Percentiles rank a stretch among this genome's conserved stretches.
These are phyloP conservation scores for Pleurotus cornucopiae DNA, from an alignment of 768 basidiomycete species.

Conservation along the genomic window DNA sequence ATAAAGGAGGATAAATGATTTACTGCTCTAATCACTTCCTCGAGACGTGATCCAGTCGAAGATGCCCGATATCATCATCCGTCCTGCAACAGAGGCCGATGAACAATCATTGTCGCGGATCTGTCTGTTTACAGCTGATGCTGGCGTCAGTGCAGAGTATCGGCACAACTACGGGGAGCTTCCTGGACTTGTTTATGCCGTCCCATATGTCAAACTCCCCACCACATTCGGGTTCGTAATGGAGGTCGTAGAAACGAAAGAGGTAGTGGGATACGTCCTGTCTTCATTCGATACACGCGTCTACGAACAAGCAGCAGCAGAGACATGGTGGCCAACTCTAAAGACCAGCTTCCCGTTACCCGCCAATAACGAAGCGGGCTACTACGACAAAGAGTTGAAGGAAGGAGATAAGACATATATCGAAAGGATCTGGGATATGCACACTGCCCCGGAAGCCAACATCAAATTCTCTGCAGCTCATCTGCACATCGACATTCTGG, in stretches of 20 bases:
- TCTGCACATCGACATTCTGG: slow-evolving; percentile 70
- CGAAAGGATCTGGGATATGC: slow-evolving; percentile 18
- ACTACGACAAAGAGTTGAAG: slow-evolving; percentile 35
- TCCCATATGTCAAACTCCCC: slow-evolving; percentile 71
- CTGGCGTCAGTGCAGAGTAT: slow-evolving; percentile 60
- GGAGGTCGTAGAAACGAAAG: slow-evolving; percentile 40
- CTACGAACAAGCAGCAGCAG: slow-evolving; percentile 51
- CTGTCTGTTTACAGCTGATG: slow-evolving; percentile 72
- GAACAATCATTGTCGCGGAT: slow-evolving; percentile 57
- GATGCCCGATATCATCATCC: slow-evolving; percentile 44
- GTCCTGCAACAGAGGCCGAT: slow-evolving; percentile 52
- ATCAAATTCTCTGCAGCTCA: slow-evolving; percentile 69
- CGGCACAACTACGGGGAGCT: slow-evolving; percentile 62
- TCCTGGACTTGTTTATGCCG: slow-evolving; percentile 67
- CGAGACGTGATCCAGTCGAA: no score
- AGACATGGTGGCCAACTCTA: slow-evolving; percentile 65
- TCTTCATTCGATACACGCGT: slow-evolving; percentile 64
- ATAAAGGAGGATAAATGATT: no score
- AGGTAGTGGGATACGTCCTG: slow-evolving; percentile 69
- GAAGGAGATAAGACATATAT: slow-evolving; percentile 15
- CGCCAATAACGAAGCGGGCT: slow-evolving; percentile 20
- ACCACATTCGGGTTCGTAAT: slow-evolving; percentile 73
- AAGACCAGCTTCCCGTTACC: slow-evolving; percentile 47
- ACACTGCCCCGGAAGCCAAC: slow-evolving; percentile 45
- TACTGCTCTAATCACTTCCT: no score